These are phyloP conservation scores for Mucor velutinosus DNA, from an alignment of 371 early-diverging fungal genomes.

Conservation along the genomic window DNA sequence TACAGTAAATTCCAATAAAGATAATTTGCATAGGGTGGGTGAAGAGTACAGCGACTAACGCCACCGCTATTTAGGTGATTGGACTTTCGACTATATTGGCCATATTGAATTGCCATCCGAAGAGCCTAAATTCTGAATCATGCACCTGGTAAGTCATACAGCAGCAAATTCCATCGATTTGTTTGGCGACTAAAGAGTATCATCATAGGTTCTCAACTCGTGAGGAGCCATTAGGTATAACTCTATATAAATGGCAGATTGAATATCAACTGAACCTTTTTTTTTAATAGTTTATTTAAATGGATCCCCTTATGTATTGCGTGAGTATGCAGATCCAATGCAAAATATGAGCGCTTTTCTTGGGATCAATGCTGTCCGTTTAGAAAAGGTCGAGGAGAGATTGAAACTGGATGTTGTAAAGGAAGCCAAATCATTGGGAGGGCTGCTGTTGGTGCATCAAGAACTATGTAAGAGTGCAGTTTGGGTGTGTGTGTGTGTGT, in stretches of 20 bases:
- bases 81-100: conserved; percentile 69
- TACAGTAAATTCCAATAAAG: conserved; percentile 35
- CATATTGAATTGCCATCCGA: conserved; percentile 57
- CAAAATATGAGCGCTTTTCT: conserved; percentile 68
- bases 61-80: conserved; percentile 30
- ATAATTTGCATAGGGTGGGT: background rate
- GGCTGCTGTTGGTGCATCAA: conserved; percentile 71
- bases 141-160: conserved; percentile 44
- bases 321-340: conserved; percentile 62
- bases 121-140: conserved; percentile 32
- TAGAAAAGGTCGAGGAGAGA: conserved; percentile 73
- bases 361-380: conserved; percentile 66
- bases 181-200: background rate
- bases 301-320: conserved; percentile 70
- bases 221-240: conserved; percentile 68
- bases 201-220: conserved; percentile 68
- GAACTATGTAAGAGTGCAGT: conserved; percentile 50
- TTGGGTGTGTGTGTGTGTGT: background rate
- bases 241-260: background rate
- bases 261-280: background rate
- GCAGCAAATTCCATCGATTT: background rate
- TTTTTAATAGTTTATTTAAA: conserved; percentile 52
- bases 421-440: conserved; percentile 56
- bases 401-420: conserved; percentile 69
- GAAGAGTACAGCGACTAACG: background rate